Evolutionary conservation across 108 stramenopile species (phyloP).

Genomic region (Nitzschia inconspicua): DNA sequence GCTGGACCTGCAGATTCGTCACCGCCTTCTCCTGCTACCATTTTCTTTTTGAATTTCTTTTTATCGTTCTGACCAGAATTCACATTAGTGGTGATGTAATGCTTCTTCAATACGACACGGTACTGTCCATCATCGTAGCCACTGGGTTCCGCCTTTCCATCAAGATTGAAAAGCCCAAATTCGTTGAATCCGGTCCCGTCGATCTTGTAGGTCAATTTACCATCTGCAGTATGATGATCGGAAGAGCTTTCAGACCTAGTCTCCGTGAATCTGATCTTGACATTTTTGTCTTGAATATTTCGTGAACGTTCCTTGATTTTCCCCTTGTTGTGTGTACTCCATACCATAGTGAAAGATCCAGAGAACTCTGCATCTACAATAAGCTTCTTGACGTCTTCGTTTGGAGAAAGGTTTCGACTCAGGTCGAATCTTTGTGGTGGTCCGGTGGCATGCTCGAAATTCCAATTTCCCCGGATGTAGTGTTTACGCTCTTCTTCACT

Average conservation of each 20-base stretch:
- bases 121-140: conserved; percentile 50
- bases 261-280: conserved; percentile 66
- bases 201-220: conserved; percentile 37
- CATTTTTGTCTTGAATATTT: conserved; percentile 70
- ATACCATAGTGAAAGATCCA: conserved; percentile 72
- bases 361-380: conserved; percentile 80
- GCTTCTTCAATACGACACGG: conserved; percentile 59
- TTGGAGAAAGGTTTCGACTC: conserved; percentile 50
- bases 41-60: conserved; percentile 24
- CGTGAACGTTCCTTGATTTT: conserved; percentile 69
- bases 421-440: conserved; percentile 81
- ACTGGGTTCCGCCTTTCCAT: conserved; percentile 63
- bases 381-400: conserved; percentile 59
- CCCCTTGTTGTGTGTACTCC: conserved; percentile 63
- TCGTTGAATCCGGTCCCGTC: conserved; percentile 74
- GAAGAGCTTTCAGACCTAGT: conserved; percentile 2
- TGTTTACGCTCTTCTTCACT: conserved; percentile 64
- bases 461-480: conserved; percentile 85
- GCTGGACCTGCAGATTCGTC: background rate
- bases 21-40: conserved; percentile 3
- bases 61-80: background rate
- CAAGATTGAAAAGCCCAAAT: conserved; percentile 71
- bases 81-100: conserved; percentile 41
- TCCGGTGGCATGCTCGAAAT: conserved; percentile 64
- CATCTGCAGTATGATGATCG: conserved; percentile 26